phyloP scores from a whole-genome alignment of 1,284 basidiomycete species.

The Melampsora americana region DNA sequence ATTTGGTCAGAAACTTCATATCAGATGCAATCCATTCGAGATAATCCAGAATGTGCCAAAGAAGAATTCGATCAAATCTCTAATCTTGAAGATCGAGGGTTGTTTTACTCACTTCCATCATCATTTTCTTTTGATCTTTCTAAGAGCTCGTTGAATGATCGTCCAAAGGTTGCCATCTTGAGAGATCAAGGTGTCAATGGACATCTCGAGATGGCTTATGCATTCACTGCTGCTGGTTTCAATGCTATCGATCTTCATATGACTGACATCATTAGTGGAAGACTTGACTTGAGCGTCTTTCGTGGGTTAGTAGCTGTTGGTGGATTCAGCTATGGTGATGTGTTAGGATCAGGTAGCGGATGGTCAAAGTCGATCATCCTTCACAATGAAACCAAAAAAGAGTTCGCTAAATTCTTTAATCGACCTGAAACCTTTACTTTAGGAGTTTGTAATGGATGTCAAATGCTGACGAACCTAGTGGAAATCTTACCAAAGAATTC shows the following conservation, averaged over 20 bases:
- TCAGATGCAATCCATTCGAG: conserved; percentile 82
- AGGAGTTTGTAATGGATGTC: conserved; percentile 97
- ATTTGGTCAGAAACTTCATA: conserved; percentile 93
- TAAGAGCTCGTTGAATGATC: conserved; percentile 54
- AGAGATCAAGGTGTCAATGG: conserved; percentile 99
- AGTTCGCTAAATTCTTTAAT: conserved; percentile 78
- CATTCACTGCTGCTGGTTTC: conserved; percentile 89
- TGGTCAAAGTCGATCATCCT: conserved; percentile 94
- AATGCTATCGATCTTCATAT: conserved; percentile 94
- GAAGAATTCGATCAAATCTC: conserved; percentile 80
- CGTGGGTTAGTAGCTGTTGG: conserved; percentile 90
- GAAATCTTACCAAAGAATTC: conserved; percentile 82
- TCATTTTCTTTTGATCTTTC: conserved; percentile 52
- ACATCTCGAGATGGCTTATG: conserved; percentile 97
- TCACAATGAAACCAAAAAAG: conserved; percentile 67
- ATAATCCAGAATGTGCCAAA: conserved; percentile 72
- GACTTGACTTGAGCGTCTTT: conserved; percentile 66
- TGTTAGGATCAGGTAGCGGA: conserved; percentile 92
- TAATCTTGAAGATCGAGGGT: conserved; percentile 64
- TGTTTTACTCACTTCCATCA: conserved; percentile 75
- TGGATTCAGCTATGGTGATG: conserved; percentile 98
- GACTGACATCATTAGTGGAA: conserved; percentile 84
- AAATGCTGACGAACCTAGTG: conserved; percentile 84
- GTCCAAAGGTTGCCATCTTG: conserved; percentile 88
- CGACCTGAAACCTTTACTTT: conserved; percentile 79